These are phyloP conservation scores for Leptographium radiaticola DNA, from an alignment of 2,329 filamentous ascomycete genomes.

Conservation along the genomic window DNA sequence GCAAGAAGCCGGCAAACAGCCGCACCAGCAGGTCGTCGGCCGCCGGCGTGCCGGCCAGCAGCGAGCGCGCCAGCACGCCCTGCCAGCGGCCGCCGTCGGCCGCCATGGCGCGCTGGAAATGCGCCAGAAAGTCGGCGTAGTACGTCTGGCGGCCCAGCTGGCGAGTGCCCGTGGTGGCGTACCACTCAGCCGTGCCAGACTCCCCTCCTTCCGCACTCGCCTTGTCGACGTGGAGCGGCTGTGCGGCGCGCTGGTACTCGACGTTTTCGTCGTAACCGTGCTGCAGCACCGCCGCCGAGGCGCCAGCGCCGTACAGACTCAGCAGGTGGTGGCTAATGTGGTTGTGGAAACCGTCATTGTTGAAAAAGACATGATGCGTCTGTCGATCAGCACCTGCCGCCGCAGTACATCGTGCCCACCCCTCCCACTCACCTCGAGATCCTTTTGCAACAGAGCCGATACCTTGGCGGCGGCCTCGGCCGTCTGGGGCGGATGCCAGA, in stretches of 20 bases:
- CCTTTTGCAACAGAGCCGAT: constrained; percentile 60
- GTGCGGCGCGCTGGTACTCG: constrained; percentile 48
- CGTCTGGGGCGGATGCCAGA: constrained; percentile 33
- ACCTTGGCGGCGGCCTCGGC: constrained; percentile 47
- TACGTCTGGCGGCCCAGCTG: constrained; percentile 48
- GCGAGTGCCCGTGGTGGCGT: constrained; percentile 30
- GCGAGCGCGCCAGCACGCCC: constrained; percentile 47
- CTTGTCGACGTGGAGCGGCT: constrained; percentile 27
- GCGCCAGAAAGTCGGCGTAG: constrained; percentile 64
- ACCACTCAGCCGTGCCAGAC: constrained; percentile 25
- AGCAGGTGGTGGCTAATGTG: constrained; percentile 69
- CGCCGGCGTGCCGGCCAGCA: constrained; percentile 53
- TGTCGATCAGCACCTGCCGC: constrained; percentile 9
- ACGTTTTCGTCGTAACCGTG: constrained; percentile 51
- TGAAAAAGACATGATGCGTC: constrained; percentile 71
- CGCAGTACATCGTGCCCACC: not conserved
- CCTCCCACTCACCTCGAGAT: no score
- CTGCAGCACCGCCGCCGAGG: constrained; percentile 44
- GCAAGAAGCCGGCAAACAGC: constrained; percentile 57
- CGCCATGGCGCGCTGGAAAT: constrained; percentile 64
- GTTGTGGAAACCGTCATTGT: constrained; percentile 62
- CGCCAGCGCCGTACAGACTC: constrained; percentile 63
- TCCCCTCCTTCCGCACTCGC: constrained; percentile 18
- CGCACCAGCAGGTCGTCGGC: constrained; percentile 58
- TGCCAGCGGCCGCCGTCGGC: constrained; percentile 35